Evolutionary conservation across 495 filamentous ascomycete genomes (phyloP).

Genomic region (Xylaria cubensis): DNA sequence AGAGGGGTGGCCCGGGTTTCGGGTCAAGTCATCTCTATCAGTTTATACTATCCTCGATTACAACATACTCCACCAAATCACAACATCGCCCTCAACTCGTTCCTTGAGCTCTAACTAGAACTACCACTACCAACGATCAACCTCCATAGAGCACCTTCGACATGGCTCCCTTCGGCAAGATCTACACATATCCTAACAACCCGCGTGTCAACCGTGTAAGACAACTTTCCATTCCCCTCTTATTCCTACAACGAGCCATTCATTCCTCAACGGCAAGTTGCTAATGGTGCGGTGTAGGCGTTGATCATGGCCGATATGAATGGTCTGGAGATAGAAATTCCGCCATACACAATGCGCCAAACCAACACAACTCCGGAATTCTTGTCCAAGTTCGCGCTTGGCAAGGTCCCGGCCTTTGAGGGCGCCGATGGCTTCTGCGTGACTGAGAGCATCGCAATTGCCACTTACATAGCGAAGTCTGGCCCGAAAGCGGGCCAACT

Average conservation of each 20-base stretch:
- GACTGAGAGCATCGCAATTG: constrained; percentile 63
- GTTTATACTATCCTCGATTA: neutral
- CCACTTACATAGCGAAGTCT: constrained; percentile 58
- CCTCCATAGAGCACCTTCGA: constrained; percentile 4
- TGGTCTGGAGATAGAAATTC: constrained; percentile 51
- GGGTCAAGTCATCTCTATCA: neutral
- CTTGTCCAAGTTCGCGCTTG: constrained; percentile 66
- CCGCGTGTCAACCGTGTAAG: constrained; percentile 58
- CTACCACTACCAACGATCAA: neutral
- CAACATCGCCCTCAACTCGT: constrained; percentile 31
- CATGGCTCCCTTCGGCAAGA: constrained; percentile 63
- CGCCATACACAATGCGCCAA: constrained; percentile 49
- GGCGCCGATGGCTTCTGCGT: constrained; percentile 58
- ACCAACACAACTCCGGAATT: constrained; percentile 60
- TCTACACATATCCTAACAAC: constrained; percentile 56
- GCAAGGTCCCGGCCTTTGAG: constrained; percentile 66
- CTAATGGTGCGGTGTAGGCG: constrained; percentile 42
- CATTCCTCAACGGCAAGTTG: neutral
- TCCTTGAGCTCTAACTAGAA: neutral
- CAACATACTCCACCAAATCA: constrained; percentile 23
- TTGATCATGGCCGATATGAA: constrained; percentile 61
- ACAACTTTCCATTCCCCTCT: neutral
- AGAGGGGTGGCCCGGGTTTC: neutral
- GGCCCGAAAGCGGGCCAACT: constrained; percentile 61
- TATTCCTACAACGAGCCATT: neutral